Evolutionary conservation across 2,329 filamentous ascomycete species (phyloP).

Genomic region (Amphichorda felina): DNA sequence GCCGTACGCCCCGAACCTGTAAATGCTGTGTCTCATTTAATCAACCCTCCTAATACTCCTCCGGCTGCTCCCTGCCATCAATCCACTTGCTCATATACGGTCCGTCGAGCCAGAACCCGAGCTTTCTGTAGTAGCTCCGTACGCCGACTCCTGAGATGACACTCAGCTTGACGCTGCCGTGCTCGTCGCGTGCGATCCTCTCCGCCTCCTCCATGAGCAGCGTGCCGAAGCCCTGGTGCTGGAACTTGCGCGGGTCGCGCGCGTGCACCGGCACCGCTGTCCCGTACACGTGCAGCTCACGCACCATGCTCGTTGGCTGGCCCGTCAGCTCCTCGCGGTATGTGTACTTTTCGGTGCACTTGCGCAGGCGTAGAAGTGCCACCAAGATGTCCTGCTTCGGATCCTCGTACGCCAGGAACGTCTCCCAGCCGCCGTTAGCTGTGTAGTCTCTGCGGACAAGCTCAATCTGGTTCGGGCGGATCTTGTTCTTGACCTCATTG

Average conservation of each 20-base stretch:
- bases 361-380: conserved; percentile 74
- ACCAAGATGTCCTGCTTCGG: conserved; percentile 98
- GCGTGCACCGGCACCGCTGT: conserved; percentile 96
- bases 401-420: conserved; percentile 94
- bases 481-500: conserved; percentile 99
- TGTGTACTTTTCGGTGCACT: conserved; percentile 84
- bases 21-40: too few species aligned
- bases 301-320: conserved; percentile 83
- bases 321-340: conserved; percentile 78
- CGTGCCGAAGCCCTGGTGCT: conserved; percentile 95
- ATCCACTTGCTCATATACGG: conserved; percentile 68
- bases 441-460: conserved; percentile 87
- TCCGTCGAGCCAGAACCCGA: conserved; percentile 90
- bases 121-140: conserved; percentile 82
- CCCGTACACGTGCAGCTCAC: conserved; percentile 93
- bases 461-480: conserved; percentile 90
- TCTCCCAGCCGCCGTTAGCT: conserved; percentile 97
- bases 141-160: conserved; percentile 98
- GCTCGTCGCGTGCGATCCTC: conserved; percentile 86
- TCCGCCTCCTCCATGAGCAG: conserved; percentile 97
- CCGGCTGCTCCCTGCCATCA: conserved; percentile 26
- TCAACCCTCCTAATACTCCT: conserved; percentile 3
- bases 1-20: too few species aligned
- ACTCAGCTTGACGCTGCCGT: conserved; percentile 86
- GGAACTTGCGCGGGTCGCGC: conserved; percentile 89